Evolutionary conservation across 805 yeast species (phyloP).

Genomic region (Yarrowia sp.): DNA sequence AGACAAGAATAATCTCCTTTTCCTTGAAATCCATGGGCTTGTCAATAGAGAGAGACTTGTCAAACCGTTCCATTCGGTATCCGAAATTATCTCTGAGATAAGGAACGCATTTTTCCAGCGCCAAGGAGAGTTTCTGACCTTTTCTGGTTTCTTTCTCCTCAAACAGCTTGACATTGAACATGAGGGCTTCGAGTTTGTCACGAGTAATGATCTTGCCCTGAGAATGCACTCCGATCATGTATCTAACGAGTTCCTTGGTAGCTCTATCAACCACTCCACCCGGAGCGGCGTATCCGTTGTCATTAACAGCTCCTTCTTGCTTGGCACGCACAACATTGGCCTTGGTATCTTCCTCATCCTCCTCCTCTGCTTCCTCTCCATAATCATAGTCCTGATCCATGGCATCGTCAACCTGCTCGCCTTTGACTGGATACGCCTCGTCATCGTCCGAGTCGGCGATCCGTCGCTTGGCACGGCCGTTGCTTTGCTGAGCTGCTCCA

Average conservation of each 20-base stretch:
- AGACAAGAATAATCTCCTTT: not conserved
- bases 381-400: not conserved
- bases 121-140: not conserved
- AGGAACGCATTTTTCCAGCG: slow-evolving; percentile 5
- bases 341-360: not conserved
- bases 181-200: slow-evolving; percentile 1
- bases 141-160: slow-evolving; percentile 8
- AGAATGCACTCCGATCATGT: slow-evolving; percentile 21
- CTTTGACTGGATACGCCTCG: slow-evolving; percentile 8
- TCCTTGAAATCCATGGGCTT: slow-evolving; percentile 4
- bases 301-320: not conserved
- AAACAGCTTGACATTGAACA: slow-evolving; percentile 6
- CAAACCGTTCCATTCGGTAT: slow-evolving; percentile 3
- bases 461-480: not conserved
- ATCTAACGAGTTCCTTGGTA: slow-evolving; percentile 12
- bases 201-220: slow-evolving; percentile 14
- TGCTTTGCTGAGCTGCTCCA: not conserved
- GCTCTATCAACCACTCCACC: slow-evolving; percentile 1
- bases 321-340: not conserved
- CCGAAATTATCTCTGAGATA: slow-evolving; percentile 2
- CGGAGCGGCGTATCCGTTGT: not conserved
- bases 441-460: slow-evolving; percentile 9
- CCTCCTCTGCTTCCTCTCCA: not conserved
- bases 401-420: not conserved
- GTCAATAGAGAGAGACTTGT: not conserved